Percentiles rank a stretch among this genome's conserved stretches.
Conservation (phyloP, 306 rosid genomes). For the Medicago truncatula region MtrunA17r5.0-ANR NC_053044.1:39880501-39881000, state of each 20-base stretch:
- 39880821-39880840: conserved; percentile 76
- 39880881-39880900: conserved; percentile 97
- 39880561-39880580: conserved; percentile 74
- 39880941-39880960: background rate
- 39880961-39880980: background rate
- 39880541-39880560: conserved; percentile 78
- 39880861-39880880: conserved; percentile 84
- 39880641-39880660: conserved; percentile 83
- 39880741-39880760: conserved; percentile 58
- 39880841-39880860: conserved; percentile 66
- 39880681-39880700: conserved; percentile 74
- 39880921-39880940: conserved; percentile 73
- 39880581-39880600: conserved; percentile 77
- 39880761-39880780: conserved; percentile 66
- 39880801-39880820: conserved; percentile 69
- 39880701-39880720: conserved; percentile 70
- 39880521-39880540: conserved; percentile 78
- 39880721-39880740: conserved; percentile 69
- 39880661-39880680: conserved; percentile 78
- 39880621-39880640: conserved; percentile 79
- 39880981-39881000: conserved; percentile 9
- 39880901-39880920: conserved; percentile 80
- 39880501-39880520: conserved; percentile 75
- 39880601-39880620: conserved; percentile 78
- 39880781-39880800: conserved; percentile 66